Percentiles rank a stretch among this genome's conserved stretches.
These are phyloP conservation scores for Eutrema japonicum DNA, from an alignment of 345 rosid genomes.

Conservation along the genomic window DNA sequence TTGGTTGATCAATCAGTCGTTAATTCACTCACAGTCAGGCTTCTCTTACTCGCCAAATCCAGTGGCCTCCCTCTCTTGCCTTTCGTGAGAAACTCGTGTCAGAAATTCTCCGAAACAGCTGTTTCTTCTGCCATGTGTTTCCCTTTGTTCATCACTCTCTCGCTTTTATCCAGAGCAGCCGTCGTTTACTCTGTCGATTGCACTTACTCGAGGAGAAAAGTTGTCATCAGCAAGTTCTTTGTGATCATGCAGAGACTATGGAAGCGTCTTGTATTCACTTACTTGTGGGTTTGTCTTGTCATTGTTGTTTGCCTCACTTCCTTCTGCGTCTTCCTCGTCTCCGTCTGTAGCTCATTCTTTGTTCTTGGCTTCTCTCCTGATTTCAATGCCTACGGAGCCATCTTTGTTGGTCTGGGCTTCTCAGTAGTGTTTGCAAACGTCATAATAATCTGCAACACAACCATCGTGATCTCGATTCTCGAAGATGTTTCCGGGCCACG, in stretches of 20 bases:
- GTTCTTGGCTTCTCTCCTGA: conserved; percentile 62
- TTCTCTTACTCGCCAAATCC: conserved; percentile 70
- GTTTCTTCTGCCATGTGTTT: conserved; percentile 73
- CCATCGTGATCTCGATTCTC: conserved; percentile 70
- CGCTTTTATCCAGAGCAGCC: conserved; percentile 68
- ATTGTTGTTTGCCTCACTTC: conserved; percentile 64
- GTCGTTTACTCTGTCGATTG: conserved; percentile 84
- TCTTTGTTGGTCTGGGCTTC: conserved; percentile 65
- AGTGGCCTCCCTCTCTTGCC: conserved; percentile 75
- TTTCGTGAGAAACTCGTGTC: conserved; percentile 66
- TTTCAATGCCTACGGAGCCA: conserved; percentile 58
- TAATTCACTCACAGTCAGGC: conserved; percentile 57
- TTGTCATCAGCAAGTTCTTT: conserved; percentile 55
- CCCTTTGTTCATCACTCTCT: conserved; percentile 71
- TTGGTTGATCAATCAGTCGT: conserved; percentile 70
- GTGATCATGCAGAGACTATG: conserved; percentile 59
- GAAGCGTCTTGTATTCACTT: conserved; percentile 67
- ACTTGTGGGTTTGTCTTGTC: conserved; percentile 68
- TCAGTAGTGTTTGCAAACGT: conserved; percentile 83
- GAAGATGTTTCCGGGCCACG: conserved; percentile 84
- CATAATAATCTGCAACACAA: conserved; percentile 70
- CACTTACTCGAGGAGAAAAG: conserved; percentile 66
- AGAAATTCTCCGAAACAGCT: conserved; percentile 67
- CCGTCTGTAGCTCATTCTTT: conserved; percentile 57
- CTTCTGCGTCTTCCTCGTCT: conserved; percentile 67